Evolutionary conservation across 2,329 filamentous ascomycete genomes (phyloP).

Genomic region (Meredithiella fracta): DNA sequence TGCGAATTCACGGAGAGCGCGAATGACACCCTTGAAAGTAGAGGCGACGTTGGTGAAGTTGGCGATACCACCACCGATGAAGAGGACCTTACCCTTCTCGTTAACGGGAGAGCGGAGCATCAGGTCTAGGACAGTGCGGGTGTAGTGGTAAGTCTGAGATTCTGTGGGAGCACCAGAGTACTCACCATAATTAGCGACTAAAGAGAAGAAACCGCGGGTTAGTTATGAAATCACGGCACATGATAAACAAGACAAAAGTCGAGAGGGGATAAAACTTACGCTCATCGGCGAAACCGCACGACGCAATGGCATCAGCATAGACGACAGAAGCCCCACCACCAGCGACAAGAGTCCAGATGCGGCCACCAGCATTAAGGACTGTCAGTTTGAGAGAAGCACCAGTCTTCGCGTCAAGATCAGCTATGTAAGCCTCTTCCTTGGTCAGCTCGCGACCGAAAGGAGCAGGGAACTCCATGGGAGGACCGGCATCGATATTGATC

Average conservation of each 20-base stretch:
- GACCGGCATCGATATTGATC: conserved; percentile 87
- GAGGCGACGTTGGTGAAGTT: conserved; percentile 99
- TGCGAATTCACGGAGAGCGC: conserved; percentile 79
- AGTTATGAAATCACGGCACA: background rate
- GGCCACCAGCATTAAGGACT: conserved; percentile 77
- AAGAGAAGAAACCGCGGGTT: background rate
- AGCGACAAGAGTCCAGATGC: conserved; percentile 95
- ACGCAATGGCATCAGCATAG: conserved; percentile 96
- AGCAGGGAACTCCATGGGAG: conserved; percentile 97
- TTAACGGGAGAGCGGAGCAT: conserved; percentile 81
- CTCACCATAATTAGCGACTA: conserved; percentile 92
- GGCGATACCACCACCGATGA: conserved; percentile 97
- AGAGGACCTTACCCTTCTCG: conserved; percentile 91
- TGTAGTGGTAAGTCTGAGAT: conserved; percentile 98
- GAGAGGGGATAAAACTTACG: conserved; percentile 19
- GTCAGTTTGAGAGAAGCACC: conserved; percentile 98
- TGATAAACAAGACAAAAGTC: background rate
- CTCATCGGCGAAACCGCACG: conserved; percentile 84
- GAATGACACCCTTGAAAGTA: conserved; percentile 99
- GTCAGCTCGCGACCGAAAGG: conserved; percentile 95
- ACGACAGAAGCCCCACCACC: conserved; percentile 99
- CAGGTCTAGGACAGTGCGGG: conserved; percentile 86
- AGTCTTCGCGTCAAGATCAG: conserved; percentile 97
- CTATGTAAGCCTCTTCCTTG: conserved; percentile 98
- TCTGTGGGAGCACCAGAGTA: conserved; percentile 98